A percentile compares a stretch with the other conserved stretches of the same genome.
These are phyloP conservation scores for Leccinum griseonigrum DNA, from an alignment of 1,284 basidiomycete genomes.

Conservation along the genomic window DNA sequence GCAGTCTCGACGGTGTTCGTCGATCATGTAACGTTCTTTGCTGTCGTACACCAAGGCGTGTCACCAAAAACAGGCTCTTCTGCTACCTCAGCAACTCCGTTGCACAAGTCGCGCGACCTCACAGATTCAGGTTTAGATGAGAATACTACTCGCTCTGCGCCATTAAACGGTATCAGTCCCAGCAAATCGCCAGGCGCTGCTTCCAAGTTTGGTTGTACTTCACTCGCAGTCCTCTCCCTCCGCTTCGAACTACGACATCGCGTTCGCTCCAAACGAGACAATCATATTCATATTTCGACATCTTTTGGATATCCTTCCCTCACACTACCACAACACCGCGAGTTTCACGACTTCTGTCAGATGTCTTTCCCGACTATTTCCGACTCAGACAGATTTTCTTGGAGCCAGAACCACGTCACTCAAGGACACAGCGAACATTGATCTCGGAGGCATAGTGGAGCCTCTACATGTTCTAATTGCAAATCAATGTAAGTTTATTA, in stretches of 20 bases:
- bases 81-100: not conserved
- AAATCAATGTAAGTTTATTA: not conserved
- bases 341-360: not conserved
- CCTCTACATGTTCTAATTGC: not conserved
- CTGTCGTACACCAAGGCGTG: slow-evolving; percentile 2
- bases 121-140: slow-evolving; percentile 3
- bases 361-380: not conserved
- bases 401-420: not conserved
- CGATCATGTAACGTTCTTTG: slow-evolving; percentile 51
- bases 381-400: not conserved
- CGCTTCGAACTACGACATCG: slow-evolving; percentile 21
- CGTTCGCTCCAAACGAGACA: not conserved
- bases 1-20: slow-evolving; percentile 63
- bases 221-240: slow-evolving; percentile 37
- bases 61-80: slow-evolving; percentile 5
- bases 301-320: not conserved
- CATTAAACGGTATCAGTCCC: slow-evolving; percentile 10
- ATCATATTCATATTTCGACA: not conserved
- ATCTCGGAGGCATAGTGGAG: not conserved
- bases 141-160: not conserved
- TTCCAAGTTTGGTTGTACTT: slow-evolving; percentile 43
- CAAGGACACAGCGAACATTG: not conserved
- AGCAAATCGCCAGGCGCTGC: slow-evolving; percentile 21
- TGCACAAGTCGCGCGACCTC: slow-evolving; percentile 6
- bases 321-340: not conserved